Percentiles rank a stretch among this genome's conserved stretches.
phyloP scores from a whole-genome alignment of 768 basidiomycete species.

The Tylopilus sp. region DNA sequence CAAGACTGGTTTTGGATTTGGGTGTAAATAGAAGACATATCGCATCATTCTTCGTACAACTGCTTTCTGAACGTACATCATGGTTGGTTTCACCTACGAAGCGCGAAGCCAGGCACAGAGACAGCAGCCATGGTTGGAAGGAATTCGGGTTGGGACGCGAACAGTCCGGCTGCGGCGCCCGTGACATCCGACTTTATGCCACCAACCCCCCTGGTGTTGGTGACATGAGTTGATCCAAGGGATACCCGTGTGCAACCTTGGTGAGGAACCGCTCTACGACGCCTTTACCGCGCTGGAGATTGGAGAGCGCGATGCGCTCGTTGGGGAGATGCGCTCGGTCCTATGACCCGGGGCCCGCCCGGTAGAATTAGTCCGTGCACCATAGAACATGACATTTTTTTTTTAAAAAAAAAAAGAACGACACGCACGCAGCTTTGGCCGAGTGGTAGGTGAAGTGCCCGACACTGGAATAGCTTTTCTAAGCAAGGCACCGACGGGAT shows the following conservation, averaged over 20 bases:
- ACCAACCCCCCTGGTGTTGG: neutral
- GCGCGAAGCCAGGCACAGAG: neutral
- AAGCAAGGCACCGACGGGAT: conserved; percentile 93
- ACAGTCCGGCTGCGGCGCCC: too few relatives aligned
- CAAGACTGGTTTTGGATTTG: neutral
- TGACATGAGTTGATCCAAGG: neutral
- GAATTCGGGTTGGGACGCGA: too few relatives aligned
- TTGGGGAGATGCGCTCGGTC: conserved; percentile 93
- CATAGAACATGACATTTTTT: too few relatives aligned
- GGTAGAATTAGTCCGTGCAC: too few relatives aligned
- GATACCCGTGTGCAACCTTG: conserved; percentile 40
- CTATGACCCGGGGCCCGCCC: conserved; percentile 34
- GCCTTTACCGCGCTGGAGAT: conserved; percentile 72
- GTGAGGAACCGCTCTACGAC: conserved; percentile 73
- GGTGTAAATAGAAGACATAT: neutral
- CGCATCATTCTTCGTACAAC: neutral
- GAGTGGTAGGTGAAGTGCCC: conserved; percentile 90
- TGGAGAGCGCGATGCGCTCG: conserved; percentile 83
- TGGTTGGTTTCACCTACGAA: too few relatives aligned
- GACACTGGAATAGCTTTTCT: conserved; percentile 87
- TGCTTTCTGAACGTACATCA: too few relatives aligned
- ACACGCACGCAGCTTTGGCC: conserved; percentile 80
- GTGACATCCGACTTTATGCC: neutral
- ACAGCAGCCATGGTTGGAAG: too few relatives aligned
- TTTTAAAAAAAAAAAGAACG: too few relatives aligned